A percentile compares a stretch with the other conserved stretches of the same genome.
Conservation (phyloP, 805 yeast species). For the Wickerhamiella occidentalis region DNA sequence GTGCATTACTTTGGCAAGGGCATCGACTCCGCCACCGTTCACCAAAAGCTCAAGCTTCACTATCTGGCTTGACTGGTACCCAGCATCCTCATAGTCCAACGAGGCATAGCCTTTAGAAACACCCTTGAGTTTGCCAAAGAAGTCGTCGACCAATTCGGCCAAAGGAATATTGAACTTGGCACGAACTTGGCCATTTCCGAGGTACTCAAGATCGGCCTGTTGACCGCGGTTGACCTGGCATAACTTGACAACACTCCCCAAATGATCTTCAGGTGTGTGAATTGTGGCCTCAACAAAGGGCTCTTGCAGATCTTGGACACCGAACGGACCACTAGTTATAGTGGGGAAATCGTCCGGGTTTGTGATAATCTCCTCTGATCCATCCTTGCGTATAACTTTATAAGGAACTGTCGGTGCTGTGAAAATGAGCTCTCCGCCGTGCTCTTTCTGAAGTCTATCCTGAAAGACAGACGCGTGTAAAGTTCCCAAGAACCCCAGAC, state of each 20-base stretch:
- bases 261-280: constrained; percentile 80
- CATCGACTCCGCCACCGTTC: constrained; percentile 83
- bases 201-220: constrained; percentile 65
- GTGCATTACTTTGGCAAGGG: constrained; percentile 84
- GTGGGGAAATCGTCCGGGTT: constrained; percentile 88
- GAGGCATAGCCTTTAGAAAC: constrained; percentile 88
- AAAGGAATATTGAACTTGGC: constrained; percentile 73
- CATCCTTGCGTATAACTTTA: constrained; percentile 56
- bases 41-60: constrained; percentile 81
- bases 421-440: constrained; percentile 81
- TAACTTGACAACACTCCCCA: constrained; percentile 74
- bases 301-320: constrained; percentile 33
- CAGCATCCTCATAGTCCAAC: constrained; percentile 87
- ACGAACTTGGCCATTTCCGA: constrained; percentile 69
- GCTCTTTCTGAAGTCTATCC: constrained; percentile 83
- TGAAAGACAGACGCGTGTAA: constrained; percentile 90
- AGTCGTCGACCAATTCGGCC: constrained; percentile 85
- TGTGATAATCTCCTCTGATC: constrained; percentile 51
- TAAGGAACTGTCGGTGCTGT: constrained; percentile 97
- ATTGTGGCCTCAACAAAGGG: constrained; percentile 85
- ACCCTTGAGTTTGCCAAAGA: constrained; percentile 86
- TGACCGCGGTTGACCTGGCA: constrained; percentile 77
- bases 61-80: constrained; percentile 66
- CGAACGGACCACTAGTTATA: constrained; percentile 31
- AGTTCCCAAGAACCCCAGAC: constrained; percentile 88